Percentiles rank a stretch among this genome's conserved stretches.
Conservation (phyloP, 2,329 filamentous ascomycete species). For the Microthyrium microscopicum region DNA sequence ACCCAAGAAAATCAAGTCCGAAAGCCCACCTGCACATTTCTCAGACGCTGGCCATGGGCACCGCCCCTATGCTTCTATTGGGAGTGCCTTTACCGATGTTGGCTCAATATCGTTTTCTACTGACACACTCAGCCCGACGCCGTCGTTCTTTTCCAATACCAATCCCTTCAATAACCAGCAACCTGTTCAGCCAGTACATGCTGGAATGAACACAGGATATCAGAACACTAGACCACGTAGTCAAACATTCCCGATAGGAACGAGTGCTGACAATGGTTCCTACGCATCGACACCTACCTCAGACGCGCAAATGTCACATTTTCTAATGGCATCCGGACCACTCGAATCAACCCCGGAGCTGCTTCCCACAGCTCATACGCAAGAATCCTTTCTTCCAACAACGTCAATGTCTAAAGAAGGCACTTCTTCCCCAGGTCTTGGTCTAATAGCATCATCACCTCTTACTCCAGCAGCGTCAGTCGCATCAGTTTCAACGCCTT, state of each 20-base stretch:
- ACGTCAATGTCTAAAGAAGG: no score
- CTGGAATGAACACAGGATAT: background rate
- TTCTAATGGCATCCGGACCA: no score
- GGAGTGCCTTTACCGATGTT: conserved; percentile 49
- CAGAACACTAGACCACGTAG: conserved; percentile 47
- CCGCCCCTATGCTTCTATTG: conserved; percentile 51
- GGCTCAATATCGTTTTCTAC: conserved; percentile 52
- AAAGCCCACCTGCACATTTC: no score
- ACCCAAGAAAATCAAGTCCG: conserved; percentile 50
- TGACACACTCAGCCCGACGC: conserved; percentile 55
- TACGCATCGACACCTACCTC: conserved; percentile 34
- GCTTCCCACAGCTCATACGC: no score
- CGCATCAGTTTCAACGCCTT: no score
- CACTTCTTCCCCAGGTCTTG: no score
- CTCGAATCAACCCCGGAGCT: no score
- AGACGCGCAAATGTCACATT: conserved; percentile 40
- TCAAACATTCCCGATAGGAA: conserved; percentile 62
- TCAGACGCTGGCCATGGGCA: no score
- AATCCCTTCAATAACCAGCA: conserved; percentile 40
- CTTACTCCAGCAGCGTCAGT: no score
- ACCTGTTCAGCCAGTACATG: background rate
- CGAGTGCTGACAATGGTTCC: conserved; percentile 14
- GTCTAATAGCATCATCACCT: no score
- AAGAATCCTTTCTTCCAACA: no score
- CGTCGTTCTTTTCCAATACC: conserved; percentile 57